Evolutionary conservation across 2,329 filamentous ascomycete species (phyloP).

Genomic region (Conoideocrella luteorostrata): DNA sequence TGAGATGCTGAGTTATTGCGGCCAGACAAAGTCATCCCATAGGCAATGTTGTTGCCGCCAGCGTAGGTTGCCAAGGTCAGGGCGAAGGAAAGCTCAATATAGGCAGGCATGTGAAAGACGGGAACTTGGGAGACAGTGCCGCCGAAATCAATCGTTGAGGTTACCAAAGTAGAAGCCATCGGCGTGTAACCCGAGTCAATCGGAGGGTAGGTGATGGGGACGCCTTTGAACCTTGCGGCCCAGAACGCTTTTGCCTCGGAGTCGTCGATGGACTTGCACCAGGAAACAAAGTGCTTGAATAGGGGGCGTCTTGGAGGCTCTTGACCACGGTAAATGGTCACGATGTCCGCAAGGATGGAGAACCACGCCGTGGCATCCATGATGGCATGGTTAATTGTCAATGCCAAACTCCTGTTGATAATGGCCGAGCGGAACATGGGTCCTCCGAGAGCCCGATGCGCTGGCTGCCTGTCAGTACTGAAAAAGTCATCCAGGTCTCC

Average conservation of each 20-base stretch:
- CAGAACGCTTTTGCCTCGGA: conserved; percentile 2
- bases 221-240: not conserved
- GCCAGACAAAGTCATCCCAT: conserved; percentile 6
- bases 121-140: no score
- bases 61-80: conserved; percentile 8
- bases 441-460: not conserved
- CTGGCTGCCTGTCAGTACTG: not conserved
- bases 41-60: conserved; percentile 7
- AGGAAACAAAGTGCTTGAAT: conserved; percentile 6
- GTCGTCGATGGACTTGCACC: conserved; percentile 3
- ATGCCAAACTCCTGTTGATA: not conserved
- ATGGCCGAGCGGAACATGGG: conserved; percentile 1
- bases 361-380: conserved; percentile 6
- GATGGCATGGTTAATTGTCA: conserved; percentile 4
- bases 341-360: conserved; percentile 1
- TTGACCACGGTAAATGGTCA: not conserved
- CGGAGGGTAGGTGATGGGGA: no score
- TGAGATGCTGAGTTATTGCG: not conserved
- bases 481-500: not conserved
- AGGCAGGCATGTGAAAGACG: conserved; percentile 6
- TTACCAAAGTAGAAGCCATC: no score
- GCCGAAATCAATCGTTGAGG: no score
- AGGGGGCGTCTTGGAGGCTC: not conserved
- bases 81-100: conserved; percentile 9
- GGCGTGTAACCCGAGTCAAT: no score